Conservation (phyloP, 2,329 filamentous ascomycete genomes). For the Leptographium radiaticola region DNA sequence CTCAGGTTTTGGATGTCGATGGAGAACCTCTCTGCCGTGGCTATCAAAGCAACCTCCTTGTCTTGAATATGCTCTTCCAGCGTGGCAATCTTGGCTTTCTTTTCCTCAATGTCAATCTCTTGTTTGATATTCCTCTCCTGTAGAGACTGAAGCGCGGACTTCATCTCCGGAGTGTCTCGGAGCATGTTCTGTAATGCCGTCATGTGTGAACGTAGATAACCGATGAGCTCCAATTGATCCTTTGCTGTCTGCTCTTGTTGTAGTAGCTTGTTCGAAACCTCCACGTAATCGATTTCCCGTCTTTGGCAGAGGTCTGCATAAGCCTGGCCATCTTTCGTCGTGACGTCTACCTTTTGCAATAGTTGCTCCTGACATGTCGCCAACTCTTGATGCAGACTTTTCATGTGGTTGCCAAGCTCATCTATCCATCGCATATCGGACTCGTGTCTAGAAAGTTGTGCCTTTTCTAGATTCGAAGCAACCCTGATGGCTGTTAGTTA, state of each 20-base stretch:
- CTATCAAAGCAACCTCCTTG: background rate
- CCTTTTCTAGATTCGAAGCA: background rate
- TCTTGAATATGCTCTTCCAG: conserved; percentile 7
- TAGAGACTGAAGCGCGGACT: background rate
- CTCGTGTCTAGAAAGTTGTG: background rate
- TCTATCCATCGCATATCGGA: background rate
- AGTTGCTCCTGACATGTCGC: background rate
- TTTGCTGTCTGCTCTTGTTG: background rate
- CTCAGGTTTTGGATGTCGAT: conserved; percentile 1
- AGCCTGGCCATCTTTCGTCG: background rate
- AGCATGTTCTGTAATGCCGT: background rate
- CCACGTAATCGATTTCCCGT: conserved; percentile 1
- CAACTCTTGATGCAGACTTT: background rate
- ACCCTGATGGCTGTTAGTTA: background rate
- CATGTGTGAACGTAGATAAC: background rate
- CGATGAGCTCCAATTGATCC: background rate
- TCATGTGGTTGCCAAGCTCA: background rate
- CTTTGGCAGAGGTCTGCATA: conserved; percentile 2
- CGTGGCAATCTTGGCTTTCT: background rate
- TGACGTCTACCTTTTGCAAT: background rate
- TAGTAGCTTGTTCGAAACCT: background rate
- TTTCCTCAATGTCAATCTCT: conserved; percentile 2
- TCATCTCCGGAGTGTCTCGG: background rate
- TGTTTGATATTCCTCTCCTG: background rate
- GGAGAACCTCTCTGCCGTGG: background rate